Conservation (phyloP, 2,329 filamentous ascomycete genomes). For the Dactylellina leptospora region DNA sequence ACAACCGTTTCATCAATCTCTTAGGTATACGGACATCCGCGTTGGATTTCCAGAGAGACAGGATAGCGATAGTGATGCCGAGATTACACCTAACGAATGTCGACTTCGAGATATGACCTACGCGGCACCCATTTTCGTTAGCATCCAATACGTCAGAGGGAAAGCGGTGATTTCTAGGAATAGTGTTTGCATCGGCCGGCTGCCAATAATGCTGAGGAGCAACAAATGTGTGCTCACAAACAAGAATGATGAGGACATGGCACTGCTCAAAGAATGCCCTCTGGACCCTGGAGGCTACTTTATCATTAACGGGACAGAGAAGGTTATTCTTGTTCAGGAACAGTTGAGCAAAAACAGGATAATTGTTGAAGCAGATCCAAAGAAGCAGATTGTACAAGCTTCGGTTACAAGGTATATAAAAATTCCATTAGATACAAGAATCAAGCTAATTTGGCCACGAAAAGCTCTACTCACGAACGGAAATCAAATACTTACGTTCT, state of each 20-base stretch:
- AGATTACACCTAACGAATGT: conserved; percentile 95
- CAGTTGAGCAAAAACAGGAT: conserved; percentile 99
- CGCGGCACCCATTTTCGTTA: conserved; percentile 89
- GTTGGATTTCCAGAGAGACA: conserved; percentile 82
- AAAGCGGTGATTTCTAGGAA: conserved; percentile 78
- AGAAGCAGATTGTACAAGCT: conserved; percentile 92
- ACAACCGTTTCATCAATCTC: neutral
- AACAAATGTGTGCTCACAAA: conserved; percentile 87
- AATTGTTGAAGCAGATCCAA: conserved; percentile 90
- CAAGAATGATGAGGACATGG: conserved; percentile 88
- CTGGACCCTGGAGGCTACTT: conserved; percentile 97
- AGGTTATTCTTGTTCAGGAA: conserved; percentile 97
- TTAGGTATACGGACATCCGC: conserved; percentile 81
- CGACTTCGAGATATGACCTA: conserved; percentile 98
- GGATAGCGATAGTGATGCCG: conserved; percentile 73
- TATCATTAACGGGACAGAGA: conserved; percentile 95
- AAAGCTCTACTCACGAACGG: conserved; percentile 91
- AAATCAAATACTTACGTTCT: conserved; percentile 98
- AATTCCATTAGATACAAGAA: conserved; percentile 1
- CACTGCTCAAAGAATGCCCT: conserved; percentile 90
- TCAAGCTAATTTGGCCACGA: neutral
- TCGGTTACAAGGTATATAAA: conserved; percentile 76
- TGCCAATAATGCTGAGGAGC: conserved; percentile 97
- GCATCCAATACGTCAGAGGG: conserved; percentile 88
- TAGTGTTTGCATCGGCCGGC: conserved; percentile 80